Evolutionary conservation across 805 yeast species (phyloP), one percentile per base, ranked within the genome.

Genomic region (Cyberlindnera maritima): DNA sequence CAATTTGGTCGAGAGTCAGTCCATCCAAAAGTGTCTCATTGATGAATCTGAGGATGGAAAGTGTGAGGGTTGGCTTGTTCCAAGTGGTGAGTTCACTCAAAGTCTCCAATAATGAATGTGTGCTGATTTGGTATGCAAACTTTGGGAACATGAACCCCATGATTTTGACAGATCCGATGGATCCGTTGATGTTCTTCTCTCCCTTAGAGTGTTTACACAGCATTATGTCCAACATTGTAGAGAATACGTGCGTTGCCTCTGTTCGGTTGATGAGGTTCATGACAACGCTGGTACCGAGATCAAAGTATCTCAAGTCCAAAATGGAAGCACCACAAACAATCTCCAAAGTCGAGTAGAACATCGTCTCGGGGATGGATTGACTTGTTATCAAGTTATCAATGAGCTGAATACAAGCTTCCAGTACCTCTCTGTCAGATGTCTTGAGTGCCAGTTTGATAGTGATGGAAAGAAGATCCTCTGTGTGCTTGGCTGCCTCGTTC

Each of bases 311-410:
- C 9, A 69, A 62, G 15, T 71, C 68, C 26, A 70, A 53, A 1
- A 68, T 61, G 26, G 69, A 60, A 1, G 74, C 63, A 2, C 76
- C 76, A 49, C 83, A 74, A 8, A 81, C 55, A 13, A 78, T 68
- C 44, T 69, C 70, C 3, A 80, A 58, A 1, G 71, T 62, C 6
- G 64, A 62, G 18, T 57, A 62, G 21, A 76, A 60, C n/a, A 61
- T 59, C 1, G 62, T 51, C 8, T 62, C 48, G 0, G 85, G 85
- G 3, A 81, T 54, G 23, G 63, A 56, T 1, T 83, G 81, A 52
- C 68, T 76, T 2, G 70, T 59, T 39, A 76, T 65, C 5, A 75
- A 63, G 0, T 77, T 63, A 37, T 72, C 71, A 9, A 81, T 52
- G n/a, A 77, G 49, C 3, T 62, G 65, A 10, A 78, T 58, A 32